Evolutionary conservation across 192 early-diverging fungal species (phyloP).

Genomic region (Backusella tuberculispora): DNA sequence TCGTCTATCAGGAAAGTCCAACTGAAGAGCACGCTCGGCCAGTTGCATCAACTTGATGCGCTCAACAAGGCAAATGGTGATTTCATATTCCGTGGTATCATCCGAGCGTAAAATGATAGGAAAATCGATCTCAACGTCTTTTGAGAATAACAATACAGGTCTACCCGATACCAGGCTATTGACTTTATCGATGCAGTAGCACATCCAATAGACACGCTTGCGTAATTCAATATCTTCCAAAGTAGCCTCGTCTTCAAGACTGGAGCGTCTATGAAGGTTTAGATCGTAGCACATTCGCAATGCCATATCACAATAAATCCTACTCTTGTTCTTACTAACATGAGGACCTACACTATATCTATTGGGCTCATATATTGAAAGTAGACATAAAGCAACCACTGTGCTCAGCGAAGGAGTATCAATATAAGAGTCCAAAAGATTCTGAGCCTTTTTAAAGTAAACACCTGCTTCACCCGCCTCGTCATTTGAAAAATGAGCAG

Average conservation of each 20-base stretch:
- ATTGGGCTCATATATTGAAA: conserved; percentile 31
- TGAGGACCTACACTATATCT: conserved; percentile 4
- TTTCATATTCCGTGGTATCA: conserved; percentile 30
- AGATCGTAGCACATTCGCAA: conserved; percentile 33
- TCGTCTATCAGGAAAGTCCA: conserved; percentile 24
- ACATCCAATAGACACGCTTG: conserved; percentile 38
- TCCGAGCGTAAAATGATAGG: conserved; percentile 32
- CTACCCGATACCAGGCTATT: conserved; percentile 7
- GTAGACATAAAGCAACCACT: conserved; percentile 24
- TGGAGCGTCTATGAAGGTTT: conserved; percentile 18
- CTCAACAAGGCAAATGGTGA: conserved; percentile 24
- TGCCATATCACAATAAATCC: conserved; percentile 30
- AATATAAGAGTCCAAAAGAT: conserved; percentile 8
- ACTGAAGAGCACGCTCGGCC: conserved; percentile 16
- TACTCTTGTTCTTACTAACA: not conserved
- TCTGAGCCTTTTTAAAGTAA: conserved; percentile 24
- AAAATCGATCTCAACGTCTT: conserved; percentile 28
- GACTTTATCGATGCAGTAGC: conserved; percentile 40
- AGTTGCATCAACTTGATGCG: conserved; percentile 38
- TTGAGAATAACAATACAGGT: conserved; percentile 22
- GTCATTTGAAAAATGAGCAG: conserved; percentile 15
- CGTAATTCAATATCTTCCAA: conserved; percentile 31
- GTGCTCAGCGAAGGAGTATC: conserved; percentile 28
- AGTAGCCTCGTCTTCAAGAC: not conserved
- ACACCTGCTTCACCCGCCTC: conserved; percentile 7